These are phyloP conservation scores for Bonnemaisonia californica DNA, from an alignment of 31 red algal genomes.

Conservation along the genomic window DNA sequence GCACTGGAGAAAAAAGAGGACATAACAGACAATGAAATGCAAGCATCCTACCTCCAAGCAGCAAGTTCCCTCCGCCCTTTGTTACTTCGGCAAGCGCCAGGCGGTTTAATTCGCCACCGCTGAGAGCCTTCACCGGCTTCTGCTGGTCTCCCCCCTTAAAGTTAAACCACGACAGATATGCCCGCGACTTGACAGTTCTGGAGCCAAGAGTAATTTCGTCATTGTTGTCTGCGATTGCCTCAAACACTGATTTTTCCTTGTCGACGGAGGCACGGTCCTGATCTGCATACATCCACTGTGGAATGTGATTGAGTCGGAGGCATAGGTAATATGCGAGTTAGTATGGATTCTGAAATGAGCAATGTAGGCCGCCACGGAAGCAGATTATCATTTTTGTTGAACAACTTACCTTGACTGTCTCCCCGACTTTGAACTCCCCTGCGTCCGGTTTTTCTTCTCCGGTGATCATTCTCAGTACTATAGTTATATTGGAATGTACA, in stretches of 20 bases:
- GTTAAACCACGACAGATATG: constrained; percentile 90
- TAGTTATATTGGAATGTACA: too few relatives aligned
- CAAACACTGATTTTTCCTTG: constrained; percentile 78
- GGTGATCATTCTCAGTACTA: constrained; percentile 86
- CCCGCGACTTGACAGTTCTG: constrained; percentile 65
- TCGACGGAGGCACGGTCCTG: constrained; percentile 64
- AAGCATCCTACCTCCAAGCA: constrained; percentile 61
- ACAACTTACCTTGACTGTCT: constrained; percentile 63
- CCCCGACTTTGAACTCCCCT: constrained; percentile 66
- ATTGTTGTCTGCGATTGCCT: constrained; percentile 62
- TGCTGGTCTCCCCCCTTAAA: constrained; percentile 92
- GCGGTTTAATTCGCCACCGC: constrained; percentile 87
- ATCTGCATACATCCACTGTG: constrained; percentile 79
- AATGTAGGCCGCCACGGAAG: too few relatives aligned
- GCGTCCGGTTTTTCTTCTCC: constrained; percentile 78
- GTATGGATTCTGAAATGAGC: too few relatives aligned
- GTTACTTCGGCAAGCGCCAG: constrained; percentile 72
- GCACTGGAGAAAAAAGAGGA: too few relatives aligned
- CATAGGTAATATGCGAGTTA: too few relatives aligned
- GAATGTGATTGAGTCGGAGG: not conserved
- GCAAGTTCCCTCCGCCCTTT: constrained; percentile 66
- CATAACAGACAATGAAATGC: too few relatives aligned
- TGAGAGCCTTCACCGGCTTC: constrained; percentile 66
- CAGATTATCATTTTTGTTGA: too few relatives aligned
- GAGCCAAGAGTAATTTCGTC: constrained; percentile 73